Percentiles rank a stretch among this genome's conserved stretches.
phyloP scores from a whole-genome alignment of 768 basidiomycete species.

The Pilatotrama ljubarskyi region DNA sequence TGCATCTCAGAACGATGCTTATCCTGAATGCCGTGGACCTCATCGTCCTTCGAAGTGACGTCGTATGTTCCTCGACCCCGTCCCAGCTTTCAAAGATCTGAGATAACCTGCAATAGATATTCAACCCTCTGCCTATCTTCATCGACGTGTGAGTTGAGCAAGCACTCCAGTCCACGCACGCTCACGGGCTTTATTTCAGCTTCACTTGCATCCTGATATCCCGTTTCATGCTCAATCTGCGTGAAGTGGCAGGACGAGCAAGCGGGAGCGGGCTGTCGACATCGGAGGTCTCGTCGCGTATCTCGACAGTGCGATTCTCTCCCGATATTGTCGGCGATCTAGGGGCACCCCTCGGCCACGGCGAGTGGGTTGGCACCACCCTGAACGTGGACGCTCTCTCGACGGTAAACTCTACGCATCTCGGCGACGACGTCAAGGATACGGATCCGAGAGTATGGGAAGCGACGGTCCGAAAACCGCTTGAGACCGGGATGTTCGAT shows the following conservation, averaged over 20 bases:
- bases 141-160: constrained; percentile 17
- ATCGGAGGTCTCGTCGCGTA: background rate
- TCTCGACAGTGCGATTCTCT: constrained; percentile 4
- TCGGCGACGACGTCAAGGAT: too few relatives aligned
- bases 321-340: constrained; percentile 5
- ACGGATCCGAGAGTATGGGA: too few relatives aligned
- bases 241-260: background rate
- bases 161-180: too few relatives aligned
- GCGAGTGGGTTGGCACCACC: background rate
- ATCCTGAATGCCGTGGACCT: constrained; percentile 11
- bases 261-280: background rate
- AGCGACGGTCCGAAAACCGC: too few relatives aligned
- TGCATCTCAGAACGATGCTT: background rate
- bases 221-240: constrained; percentile 20
- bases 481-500: too few relatives aligned
- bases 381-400: background rate
- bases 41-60: background rate
- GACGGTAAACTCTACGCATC: too few relatives aligned
- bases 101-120: background rate
- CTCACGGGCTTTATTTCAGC: too few relatives aligned
- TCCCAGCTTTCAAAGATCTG: too few relatives aligned
- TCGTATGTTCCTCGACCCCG: constrained; percentile 1
- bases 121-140: constrained; percentile 11
- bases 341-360: background rate
- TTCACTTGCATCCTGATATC: constrained; percentile 18